A percentile compares a stretch with the other conserved stretches of the same genome.
Evolutionary conservation across 495 filamentous ascomycete genomes (phyloP).

Genomic region (Amniculicola lignicola): DNA sequence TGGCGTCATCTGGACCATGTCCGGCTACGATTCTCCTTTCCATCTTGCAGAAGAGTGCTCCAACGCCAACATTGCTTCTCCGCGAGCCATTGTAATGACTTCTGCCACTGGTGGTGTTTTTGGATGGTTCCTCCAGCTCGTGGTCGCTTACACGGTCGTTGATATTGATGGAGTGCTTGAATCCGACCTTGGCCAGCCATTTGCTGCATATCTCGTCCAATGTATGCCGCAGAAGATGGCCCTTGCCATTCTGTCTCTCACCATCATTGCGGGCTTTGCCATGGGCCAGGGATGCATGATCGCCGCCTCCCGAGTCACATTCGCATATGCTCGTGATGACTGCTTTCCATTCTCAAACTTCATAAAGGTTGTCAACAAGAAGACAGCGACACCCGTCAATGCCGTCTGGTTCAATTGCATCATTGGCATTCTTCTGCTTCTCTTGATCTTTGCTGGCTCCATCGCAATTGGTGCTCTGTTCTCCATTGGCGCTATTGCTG

Average conservation of each 20-base stretch:
- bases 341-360: constrained; percentile 61
- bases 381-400: constrained; percentile 71
- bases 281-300: constrained; percentile 87
- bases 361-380: constrained; percentile 64
- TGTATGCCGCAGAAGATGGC: constrained; percentile 63
- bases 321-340: constrained; percentile 76
- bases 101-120: constrained; percentile 63
- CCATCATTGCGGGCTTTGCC: constrained; percentile 71
- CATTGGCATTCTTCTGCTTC: constrained; percentile 61
- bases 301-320: constrained; percentile 72
- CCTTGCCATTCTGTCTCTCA: constrained; percentile 65
- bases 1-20: constrained; percentile 64
- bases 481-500: constrained; percentile 71
- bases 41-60: constrained; percentile 76
- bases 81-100: constrained; percentile 74
- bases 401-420: constrained; percentile 70
- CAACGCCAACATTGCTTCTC: constrained; percentile 71
- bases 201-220: constrained; percentile 69
- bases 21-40: constrained; percentile 71
- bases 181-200: constrained; percentile 70
- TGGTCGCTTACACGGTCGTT: constrained; percentile 75
- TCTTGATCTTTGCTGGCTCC: constrained; percentile 66
- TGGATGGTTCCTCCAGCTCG: constrained; percentile 73
- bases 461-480: constrained; percentile 71
- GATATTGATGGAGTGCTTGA: constrained; percentile 61